Percentiles rank a stretch among this genome's conserved stretches.
Conservation (phyloP, 2,329 filamentous ascomycete genomes). For the Chaetomium olivaceum region DNA sequence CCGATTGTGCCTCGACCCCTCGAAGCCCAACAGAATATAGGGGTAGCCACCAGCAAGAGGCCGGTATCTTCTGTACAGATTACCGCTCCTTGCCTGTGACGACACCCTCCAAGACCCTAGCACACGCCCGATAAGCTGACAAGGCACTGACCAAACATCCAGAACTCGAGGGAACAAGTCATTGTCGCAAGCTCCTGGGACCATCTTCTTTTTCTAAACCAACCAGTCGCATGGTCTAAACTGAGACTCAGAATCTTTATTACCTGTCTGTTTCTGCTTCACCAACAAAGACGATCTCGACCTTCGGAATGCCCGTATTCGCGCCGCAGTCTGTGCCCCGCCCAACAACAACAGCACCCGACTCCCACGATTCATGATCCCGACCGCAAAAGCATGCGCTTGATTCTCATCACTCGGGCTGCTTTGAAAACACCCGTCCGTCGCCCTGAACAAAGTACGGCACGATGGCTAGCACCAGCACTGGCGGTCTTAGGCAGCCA, state of each 20-base stretch:
- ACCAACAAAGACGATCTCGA: background rate
- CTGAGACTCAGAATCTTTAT: background rate
- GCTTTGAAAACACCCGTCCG: conserved; percentile 6
- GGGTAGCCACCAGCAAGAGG: background rate
- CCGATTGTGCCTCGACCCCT: background rate
- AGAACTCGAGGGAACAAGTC: background rate
- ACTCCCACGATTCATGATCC: background rate
- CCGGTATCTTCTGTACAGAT: background rate
- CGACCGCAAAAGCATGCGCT: conserved; percentile 23
- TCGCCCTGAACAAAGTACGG: background rate
- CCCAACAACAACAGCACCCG: background rate
- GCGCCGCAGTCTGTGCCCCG: conserved; percentile 5
- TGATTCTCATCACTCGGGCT: conserved; percentile 10
- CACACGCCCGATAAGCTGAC: background rate
- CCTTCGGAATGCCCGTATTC: conserved; percentile 3
- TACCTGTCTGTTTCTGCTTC: background rate
- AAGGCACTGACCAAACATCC: background rate
- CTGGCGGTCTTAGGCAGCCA: conserved; percentile 21
- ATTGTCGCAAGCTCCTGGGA: background rate
- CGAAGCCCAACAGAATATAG: background rate
- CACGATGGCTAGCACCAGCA: conserved; percentile 27
- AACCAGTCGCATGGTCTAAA: background rate
- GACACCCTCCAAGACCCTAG: background rate
- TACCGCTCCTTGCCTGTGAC: background rate
- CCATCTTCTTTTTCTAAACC: background rate